Base-by-base conservation (phyloP, 2,329 filamentous ascomycete species). In the Beauveria bassiana region DNA sequence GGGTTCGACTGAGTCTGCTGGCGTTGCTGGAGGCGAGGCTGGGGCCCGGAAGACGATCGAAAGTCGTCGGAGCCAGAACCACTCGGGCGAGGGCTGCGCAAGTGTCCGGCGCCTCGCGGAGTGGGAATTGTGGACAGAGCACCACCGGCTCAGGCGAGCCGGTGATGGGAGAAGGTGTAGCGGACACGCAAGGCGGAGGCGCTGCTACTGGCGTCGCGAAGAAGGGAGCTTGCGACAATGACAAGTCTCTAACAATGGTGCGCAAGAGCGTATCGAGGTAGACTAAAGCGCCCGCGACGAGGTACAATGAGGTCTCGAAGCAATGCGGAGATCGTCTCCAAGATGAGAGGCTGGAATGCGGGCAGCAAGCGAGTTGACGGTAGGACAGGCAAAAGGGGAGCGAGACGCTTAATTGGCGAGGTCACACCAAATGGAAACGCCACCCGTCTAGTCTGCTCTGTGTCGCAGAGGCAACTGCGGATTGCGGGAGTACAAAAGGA, bases 31-130 rank as follows among this genome's bases (percentile, higher is more conserved):
- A 22, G 55, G 31, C 45, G 55, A 49, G 55, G 49, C 50, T 49
- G 22, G 28, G 49, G 55, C 31, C 49, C 26, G 45, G 52, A 51
- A 24, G 51, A 45, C 31, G 43, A 57, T 42, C 43, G 52, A 49
- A 51, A 18, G 45, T 56, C 59, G 53, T 56, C 53, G n/a, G 20
- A 61, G 59, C 59, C 59, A 56, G 59, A 55, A 61, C 45, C 45
- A 56, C 52, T 55, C 53, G 46, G 46, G 52, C 50, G 58, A 53
- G 59, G 53, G 57, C 53, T 46, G 52, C 52, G 59, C 59, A 61
- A 61, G 31, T 61, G 59, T 61, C 59, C 59, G 59, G 59, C 59
- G 59, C 59, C 59, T 43, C 59, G 31, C 57, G 43, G 59, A 43
- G 43, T 49, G 28, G 34, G 45, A 61, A 56, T 61, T 61, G 59